These are phyloP conservation scores for Colletotrichum lupini DNA, from an alignment of 2,329 filamentous ascomycete genomes.

Conservation along the genomic window DNA sequence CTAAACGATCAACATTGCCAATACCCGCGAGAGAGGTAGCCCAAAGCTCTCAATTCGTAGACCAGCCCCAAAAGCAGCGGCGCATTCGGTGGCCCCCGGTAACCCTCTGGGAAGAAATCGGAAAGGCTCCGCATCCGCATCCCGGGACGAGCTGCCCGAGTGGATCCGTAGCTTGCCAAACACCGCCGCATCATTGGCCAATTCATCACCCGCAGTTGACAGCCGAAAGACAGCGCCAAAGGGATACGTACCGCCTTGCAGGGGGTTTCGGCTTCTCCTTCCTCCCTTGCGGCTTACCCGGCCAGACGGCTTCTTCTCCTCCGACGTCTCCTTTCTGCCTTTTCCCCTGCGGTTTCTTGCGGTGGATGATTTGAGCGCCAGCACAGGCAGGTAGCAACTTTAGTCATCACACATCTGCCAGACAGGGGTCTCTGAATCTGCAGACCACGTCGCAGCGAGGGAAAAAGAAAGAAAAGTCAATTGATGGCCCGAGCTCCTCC, in stretches of 20 bases:
- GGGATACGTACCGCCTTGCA: slow-evolving; percentile 17
- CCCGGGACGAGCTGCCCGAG: not conserved
- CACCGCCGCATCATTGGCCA: slow-evolving; percentile 20
- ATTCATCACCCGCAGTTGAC: slow-evolving; percentile 9
- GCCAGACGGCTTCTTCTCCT: slow-evolving; percentile 10
- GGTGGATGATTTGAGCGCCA: not conserved
- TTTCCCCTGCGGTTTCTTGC: not conserved
- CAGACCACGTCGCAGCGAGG: not conserved
- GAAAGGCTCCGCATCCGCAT: slow-evolving; percentile 19
- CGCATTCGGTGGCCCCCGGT: not conserved
- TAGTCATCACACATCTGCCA: not conserved
- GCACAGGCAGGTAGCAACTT: too few relatives aligned
- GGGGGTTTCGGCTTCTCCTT: slow-evolving; percentile 33
- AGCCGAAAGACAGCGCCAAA: not conserved
- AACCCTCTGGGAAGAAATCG: slow-evolving; percentile 29
- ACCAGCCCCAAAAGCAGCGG: slow-evolving; percentile 17
- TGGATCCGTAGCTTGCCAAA: slow-evolving; percentile 18
- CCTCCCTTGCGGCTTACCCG: not conserved
- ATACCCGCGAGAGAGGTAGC: too few relatives aligned
- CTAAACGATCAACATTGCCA: too few relatives aligned
- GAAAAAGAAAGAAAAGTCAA: not conserved
- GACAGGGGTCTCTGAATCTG: too few relatives aligned
- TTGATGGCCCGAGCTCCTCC: not conserved
- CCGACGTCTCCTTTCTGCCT: not conserved
- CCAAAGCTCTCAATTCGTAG: too few relatives aligned